Evolutionary conservation across 2,329 filamentous ascomycete genomes (phyloP).

Genomic region (Nemania diffusa): DNA sequence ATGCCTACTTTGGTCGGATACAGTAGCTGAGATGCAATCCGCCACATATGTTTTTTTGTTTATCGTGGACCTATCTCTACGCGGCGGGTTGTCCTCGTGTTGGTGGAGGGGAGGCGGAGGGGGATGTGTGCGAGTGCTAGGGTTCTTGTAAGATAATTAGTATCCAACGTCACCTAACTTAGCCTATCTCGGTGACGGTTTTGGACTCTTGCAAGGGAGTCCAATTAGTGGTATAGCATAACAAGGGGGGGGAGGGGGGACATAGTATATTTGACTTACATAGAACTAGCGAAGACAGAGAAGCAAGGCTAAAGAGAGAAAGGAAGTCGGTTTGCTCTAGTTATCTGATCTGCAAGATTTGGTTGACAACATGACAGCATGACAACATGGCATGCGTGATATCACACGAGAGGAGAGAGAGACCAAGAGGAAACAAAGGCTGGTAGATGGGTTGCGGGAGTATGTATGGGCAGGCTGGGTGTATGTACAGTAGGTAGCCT

Average conservation of each 20-base stretch:
- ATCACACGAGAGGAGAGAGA: neutral
- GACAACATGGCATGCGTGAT: neutral
- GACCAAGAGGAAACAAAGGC: neutral
- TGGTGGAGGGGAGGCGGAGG: neutral
- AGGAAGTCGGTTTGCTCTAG: neutral
- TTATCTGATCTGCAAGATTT: constrained; percentile 6
- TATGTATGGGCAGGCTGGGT: neutral
- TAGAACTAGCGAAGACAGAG: neutral
- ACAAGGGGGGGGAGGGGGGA: neutral
- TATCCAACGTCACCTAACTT: neutral
- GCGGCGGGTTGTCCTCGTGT: neutral
- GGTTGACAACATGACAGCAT: neutral
- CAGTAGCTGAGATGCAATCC: neutral
- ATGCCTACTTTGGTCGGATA: constrained; percentile 1
- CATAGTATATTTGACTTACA: neutral
- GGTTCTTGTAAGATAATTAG: neutral
- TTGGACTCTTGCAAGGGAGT: neutral
- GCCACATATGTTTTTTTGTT: neutral
- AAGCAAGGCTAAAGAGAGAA: neutral
- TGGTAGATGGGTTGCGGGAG: neutral
- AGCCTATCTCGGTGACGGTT: neutral
- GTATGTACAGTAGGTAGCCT: neutral
- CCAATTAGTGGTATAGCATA: neutral
- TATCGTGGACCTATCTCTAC: neutral
- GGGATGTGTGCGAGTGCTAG: neutral